phyloP scores from a whole-genome alignment of 345 rosid species.

The Pugionium dolabratum region DNA sequence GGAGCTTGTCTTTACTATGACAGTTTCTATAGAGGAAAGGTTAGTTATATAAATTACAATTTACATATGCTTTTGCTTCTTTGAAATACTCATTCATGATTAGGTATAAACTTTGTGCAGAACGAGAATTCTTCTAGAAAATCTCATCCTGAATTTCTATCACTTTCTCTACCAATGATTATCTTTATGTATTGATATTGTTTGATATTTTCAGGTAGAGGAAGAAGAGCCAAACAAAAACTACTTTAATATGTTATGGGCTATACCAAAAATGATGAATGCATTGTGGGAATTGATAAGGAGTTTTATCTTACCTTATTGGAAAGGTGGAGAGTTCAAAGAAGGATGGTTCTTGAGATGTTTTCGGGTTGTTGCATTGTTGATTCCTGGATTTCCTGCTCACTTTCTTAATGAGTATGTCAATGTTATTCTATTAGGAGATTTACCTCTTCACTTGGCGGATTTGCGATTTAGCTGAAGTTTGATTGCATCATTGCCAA shows the following conservation, averaged over 20 bases:
- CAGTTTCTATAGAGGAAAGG: conserved; percentile 53
- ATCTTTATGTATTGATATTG: background rate
- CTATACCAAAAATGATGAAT: conserved; percentile 46
- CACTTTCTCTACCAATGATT: background rate
- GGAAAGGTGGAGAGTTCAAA: conserved; percentile 47
- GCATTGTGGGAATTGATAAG: conserved; percentile 69
- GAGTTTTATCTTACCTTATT: conserved; percentile 49
- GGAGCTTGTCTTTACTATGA: conserved; percentile 45
- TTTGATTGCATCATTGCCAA: background rate
- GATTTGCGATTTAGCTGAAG: conserved; percentile 1
- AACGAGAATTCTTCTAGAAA: background rate
- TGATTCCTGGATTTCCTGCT: conserved; percentile 60
- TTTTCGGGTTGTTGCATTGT: conserved; percentile 49
- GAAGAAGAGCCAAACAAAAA: conserved; percentile 71
- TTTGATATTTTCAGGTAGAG: conserved; percentile 43
- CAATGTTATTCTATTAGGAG: conserved; percentile 52
- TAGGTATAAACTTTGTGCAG: too few relatives aligned
- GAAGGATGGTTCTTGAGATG: conserved; percentile 56
- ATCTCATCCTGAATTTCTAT: background rate
- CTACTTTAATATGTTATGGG: conserved; percentile 53
- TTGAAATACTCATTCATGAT: background rate
- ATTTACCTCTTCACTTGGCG: conserved; percentile 18
- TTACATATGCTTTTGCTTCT: background rate
- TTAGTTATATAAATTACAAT: conserved; percentile 13
- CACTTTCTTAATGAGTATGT: conserved; percentile 62